A percentile compares a stretch with the other conserved stretches of the same genome.
Conservation (phyloP, 1,284 basidiomycete genomes). For the Caloboletus firmus region DNA sequence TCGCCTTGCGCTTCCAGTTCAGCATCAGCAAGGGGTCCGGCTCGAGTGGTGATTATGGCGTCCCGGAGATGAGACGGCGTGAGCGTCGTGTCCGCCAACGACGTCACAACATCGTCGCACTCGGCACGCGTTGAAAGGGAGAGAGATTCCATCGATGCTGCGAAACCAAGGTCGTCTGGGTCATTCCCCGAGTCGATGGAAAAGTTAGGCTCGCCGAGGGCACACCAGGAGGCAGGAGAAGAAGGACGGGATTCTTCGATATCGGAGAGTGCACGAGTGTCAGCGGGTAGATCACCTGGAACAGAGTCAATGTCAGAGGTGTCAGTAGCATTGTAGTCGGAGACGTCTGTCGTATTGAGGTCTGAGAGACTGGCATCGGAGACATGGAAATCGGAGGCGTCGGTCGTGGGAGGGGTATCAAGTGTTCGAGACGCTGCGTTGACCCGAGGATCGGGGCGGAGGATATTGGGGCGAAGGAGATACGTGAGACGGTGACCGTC, state of each 20-base stretch:
- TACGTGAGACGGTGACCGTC: conserved; percentile 66
- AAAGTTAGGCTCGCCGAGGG: conserved; percentile 13
- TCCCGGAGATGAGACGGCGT: conserved; percentile 5
- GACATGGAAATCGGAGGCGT: conserved; percentile 46
- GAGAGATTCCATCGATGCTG: conserved; percentile 35
- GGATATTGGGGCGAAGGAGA: conserved; percentile 72
- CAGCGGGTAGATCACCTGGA: conserved; percentile 6
- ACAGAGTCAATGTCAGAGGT: conserved; percentile 22
- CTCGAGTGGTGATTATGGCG: neutral
- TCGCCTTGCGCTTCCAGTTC: neutral
- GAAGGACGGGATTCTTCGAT: conserved; percentile 30
- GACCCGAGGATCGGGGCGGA: conserved; percentile 48
- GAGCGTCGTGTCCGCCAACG: conserved; percentile 7
- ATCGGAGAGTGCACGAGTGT: conserved; percentile 22
- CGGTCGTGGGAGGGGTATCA: conserved; percentile 73
- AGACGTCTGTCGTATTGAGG: conserved; percentile 14
- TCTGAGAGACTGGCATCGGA: conserved; percentile 36
- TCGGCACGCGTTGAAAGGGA: conserved; percentile 23
- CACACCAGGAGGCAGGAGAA: conserved; percentile 29
- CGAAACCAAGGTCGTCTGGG: conserved; percentile 28
- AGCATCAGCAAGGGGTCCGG: neutral
- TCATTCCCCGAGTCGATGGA: conserved; percentile 14
- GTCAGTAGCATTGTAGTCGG: conserved; percentile 14
- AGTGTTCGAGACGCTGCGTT: conserved; percentile 29
- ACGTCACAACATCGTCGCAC: neutral